Base-by-base conservation (phyloP, 148 eudicot genomes). In the Amaranthus palmeri region DNA sequence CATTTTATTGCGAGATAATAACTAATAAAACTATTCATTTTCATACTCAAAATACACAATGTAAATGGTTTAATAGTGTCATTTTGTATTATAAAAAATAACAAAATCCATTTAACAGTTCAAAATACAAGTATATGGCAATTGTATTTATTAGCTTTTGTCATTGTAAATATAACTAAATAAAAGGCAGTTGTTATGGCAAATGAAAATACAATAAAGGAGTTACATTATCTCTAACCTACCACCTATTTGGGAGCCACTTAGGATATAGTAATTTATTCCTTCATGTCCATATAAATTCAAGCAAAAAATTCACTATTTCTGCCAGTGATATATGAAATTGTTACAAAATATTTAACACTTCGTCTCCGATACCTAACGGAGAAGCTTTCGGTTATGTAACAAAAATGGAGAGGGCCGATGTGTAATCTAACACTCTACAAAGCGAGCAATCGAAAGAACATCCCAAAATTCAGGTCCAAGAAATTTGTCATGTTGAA, bases 391-490 rank as follows among this genome's bases (percentile, higher is more conserved):
- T 46, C 46, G 59, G 54, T 4, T 63, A 61, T 44, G 7, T 43
- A 62, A 48, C 80, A 72, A 73, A 78, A 68, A 9, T 73, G 73
- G 64, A 68, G 8, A 7, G 56, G 48, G 56, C 61, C n/a, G 4
- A 7, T 65, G 64, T 18, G 47, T 67, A 17, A 51, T 58, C 67
- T 54, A 52, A 25, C 56, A 47, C n/a, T 72, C 61, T 40, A 8
- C 43, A 17, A 46, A 11, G 13, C 45, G 10, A 4, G 69, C 25
- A 62, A 15, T n/a, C 41, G 59, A 8, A 54, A 65, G 52, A 49
- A 3, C 2, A 12, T 43, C 36, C 17, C 17, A 13, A 8, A 48
- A 44, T 14, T 36, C 8, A 13, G 61, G 13, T 8, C 43, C 47
- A 25, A 9, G 44, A 10, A 40, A 42, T 5, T 72, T 41, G 50